These are phyloP conservation scores for Vitrella brassicaformis DNA, from an alignment of 73 alveolate species.

Conservation along the genomic window DNA sequence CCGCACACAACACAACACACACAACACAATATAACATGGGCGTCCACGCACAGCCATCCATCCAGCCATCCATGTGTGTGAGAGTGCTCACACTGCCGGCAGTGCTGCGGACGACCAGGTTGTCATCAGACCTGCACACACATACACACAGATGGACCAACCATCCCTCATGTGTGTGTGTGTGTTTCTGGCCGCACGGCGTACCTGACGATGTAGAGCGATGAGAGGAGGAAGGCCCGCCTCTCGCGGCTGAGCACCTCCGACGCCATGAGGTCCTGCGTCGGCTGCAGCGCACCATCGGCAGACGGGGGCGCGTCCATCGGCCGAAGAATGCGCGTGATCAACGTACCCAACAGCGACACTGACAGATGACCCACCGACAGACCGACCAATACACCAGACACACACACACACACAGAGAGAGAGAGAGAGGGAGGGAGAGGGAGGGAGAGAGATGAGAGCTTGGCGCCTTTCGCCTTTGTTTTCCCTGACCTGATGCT, in stretches of 20 bases:
- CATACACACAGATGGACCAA: neutral
- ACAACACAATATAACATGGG: no score
- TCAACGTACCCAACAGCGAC: neutral
- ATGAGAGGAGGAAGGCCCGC: slow-evolving; percentile 24
- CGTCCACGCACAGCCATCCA: no score
- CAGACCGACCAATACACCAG: no score
- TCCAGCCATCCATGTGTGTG: no score
- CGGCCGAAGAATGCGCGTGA: neutral
- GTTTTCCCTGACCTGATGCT: slow-evolving; percentile 18
- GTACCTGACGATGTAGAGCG: slow-evolving; percentile 18
- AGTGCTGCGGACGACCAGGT: neutral
- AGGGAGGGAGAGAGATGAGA: no score
- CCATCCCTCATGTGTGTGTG: no score
- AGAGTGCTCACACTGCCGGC: neutral
- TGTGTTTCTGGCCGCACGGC: no score
- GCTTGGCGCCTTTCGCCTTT: no score
- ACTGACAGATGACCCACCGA: neutral
- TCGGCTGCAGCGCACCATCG: no score
- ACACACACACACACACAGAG: no score
- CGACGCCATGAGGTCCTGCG: neutral
- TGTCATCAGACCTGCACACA: neutral
- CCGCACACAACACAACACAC: no score
- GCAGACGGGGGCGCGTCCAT: neutral
- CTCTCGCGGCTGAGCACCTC: slow-evolving; percentile 7
- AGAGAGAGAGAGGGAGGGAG: no score